Evolutionary conservation across 2,329 filamentous ascomycete species (phyloP).

Genomic region (Pestalotiopsis sp.): DNA sequence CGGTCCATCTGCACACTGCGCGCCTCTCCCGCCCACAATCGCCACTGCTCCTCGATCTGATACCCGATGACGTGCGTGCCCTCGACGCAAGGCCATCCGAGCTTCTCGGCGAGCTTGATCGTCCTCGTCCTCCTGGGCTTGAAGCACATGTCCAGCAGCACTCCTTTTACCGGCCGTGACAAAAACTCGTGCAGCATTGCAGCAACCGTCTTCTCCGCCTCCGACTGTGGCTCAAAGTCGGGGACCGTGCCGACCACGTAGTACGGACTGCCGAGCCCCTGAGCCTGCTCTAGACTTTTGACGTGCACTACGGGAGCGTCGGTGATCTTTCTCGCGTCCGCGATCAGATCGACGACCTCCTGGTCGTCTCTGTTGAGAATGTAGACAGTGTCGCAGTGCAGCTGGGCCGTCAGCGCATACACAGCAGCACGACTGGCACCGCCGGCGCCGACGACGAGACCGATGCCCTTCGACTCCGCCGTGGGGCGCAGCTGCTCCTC

Average conservation of each 20-base stretch:
- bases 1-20: not conserved
- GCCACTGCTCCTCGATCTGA: conserved; percentile 7
- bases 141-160: conserved; percentile 11
- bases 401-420: not conserved
- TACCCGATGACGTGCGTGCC: conserved; percentile 10
- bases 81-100: conserved; percentile 1
- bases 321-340: conserved; percentile 1
- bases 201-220: conserved; percentile 2
- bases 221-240: conserved; percentile 1
- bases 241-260: conserved; percentile 4
- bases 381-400: not conserved
- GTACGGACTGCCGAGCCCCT: not conserved
- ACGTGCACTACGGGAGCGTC: not conserved
- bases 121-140: conserved; percentile 1
- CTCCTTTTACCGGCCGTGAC: not conserved
- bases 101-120: not conserved
- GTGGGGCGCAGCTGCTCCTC: not conserved
- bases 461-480: not conserved
- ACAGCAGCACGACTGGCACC: conserved; percentile 5
- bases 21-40: not conserved
- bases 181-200: not conserved
- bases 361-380: not conserved
- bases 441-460: conserved; percentile 2
- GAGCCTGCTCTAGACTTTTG: not conserved
- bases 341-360: not conserved